Evolutionary conservation across 2,329 filamentous ascomycete species (phyloP).

Genomic region (Rutstroemia sp.): DNA sequence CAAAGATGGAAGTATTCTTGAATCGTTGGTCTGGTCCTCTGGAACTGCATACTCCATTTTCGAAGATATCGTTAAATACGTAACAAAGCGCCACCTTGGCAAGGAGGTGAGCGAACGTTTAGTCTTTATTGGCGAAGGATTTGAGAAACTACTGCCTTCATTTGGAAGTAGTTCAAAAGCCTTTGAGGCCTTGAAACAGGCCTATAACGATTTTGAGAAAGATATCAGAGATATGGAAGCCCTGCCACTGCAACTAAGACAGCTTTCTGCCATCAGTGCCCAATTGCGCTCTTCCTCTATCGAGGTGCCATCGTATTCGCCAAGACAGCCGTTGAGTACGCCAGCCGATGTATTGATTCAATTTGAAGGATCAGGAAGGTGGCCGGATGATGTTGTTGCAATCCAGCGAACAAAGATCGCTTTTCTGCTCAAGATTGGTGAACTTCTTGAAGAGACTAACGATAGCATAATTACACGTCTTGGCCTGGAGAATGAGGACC

Average conservation of each 20-base stretch:
- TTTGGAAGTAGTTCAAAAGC: constrained; percentile 33
- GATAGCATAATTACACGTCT: constrained; percentile 58
- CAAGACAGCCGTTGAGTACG: constrained; percentile 32
- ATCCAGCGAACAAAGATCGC: constrained; percentile 94
- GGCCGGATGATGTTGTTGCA: constrained; percentile 85
- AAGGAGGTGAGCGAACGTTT: constrained; percentile 36
- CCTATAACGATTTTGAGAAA: constrained; percentile 66
- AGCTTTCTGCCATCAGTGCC: constrained; percentile 66
- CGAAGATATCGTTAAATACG: constrained; percentile 70
- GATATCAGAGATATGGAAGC: constrained; percentile 72
- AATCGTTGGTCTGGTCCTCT: constrained; percentile 81
- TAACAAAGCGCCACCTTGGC: constrained; percentile 63
- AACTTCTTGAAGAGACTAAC: constrained; percentile 56
- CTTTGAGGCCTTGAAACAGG: constrained; percentile 63
- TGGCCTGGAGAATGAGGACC: constrained; percentile 70
- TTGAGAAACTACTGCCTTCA: constrained; percentile 36
- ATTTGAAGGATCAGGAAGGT: constrained; percentile 87
- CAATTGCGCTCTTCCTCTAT: constrained; percentile 69
- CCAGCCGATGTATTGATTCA: constrained; percentile 78
- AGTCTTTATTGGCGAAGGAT: constrained; percentile 38
- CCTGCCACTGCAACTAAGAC: constrained; percentile 80
- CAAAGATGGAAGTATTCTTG: constrained; percentile 88
- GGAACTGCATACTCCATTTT: constrained; percentile 56
- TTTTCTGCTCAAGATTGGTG: constrained; percentile 62
- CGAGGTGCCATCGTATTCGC: constrained; percentile 40